These are phyloP conservation scores for Rhodotorula sp. DNA, from an alignment of 1,284 basidiomycete genomes.

Conservation along the genomic window DNA sequence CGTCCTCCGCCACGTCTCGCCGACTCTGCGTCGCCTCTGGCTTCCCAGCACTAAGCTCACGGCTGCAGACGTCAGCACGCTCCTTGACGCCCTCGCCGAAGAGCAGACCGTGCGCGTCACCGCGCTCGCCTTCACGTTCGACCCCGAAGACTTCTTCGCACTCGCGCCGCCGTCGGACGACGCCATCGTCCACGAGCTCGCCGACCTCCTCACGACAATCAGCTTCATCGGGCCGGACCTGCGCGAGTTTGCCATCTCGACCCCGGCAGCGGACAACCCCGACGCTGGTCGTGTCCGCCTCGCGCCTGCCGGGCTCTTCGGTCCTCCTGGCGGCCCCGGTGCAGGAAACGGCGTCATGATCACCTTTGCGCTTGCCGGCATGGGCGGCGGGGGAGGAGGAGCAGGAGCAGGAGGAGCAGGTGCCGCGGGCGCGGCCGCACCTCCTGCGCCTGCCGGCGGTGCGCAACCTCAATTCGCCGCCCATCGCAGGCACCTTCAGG, in stretches of 20 bases:
- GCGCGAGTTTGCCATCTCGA: conserved; percentile 1
- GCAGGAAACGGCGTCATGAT: background rate
- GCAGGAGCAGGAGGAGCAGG: too few species aligned
- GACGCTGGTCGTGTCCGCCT: background rate
- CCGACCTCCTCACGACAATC: conserved; percentile 1
- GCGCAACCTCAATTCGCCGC: background rate
- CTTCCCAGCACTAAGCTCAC: conserved; percentile 6
- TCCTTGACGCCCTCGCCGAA: background rate
- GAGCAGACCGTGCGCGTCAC: background rate
- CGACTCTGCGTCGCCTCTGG: conserved; percentile 21
- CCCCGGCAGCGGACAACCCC: conserved; percentile 7
- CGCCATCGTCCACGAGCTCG: background rate
- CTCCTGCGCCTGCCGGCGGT: background rate
- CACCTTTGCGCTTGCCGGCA: background rate
- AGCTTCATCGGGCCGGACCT: conserved; percentile 1
- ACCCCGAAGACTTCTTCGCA: conserved; percentile 9
- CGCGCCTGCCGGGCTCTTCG: background rate
- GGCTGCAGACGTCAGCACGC: background rate
- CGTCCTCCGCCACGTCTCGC: background rate
- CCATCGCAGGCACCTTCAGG: background rate
- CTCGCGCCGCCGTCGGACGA: background rate
- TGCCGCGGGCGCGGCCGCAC: too few species aligned
- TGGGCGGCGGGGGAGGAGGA: too few species aligned
- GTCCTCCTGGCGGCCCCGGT: background rate
- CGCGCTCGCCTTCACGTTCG: conserved; percentile 28